These are phyloP conservation scores for Cutaneotrichosporon mucoides DNA, from an alignment of 1,284 basidiomycete genomes.

Conservation along the genomic window DNA sequence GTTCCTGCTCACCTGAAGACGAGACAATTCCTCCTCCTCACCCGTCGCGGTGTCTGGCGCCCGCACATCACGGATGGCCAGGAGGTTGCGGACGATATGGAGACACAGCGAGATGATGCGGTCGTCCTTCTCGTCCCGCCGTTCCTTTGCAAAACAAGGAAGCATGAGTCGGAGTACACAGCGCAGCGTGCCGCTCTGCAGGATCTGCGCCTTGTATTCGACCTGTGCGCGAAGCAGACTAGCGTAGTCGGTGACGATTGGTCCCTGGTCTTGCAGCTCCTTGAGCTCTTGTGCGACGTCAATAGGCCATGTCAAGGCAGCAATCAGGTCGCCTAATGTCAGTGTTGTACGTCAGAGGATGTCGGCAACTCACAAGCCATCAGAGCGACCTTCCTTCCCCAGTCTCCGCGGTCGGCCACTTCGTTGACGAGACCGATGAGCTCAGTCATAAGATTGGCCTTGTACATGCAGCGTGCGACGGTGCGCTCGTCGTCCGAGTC, in stretches of 20 bases:
- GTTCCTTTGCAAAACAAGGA: slow-evolving; percentile 61
- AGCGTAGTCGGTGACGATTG: slow-evolving; percentile 78
- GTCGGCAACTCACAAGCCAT: slow-evolving; percentile 57
- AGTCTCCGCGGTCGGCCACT: slow-evolving; percentile 63
- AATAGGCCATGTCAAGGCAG: slow-evolving; percentile 96
- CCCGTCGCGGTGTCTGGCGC: slow-evolving; percentile 63
- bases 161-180: slow-evolving; percentile 66
- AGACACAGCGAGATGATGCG: slow-evolving; percentile 84
- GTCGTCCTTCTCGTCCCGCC: slow-evolving; percentile 71
- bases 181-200: slow-evolving; percentile 57
- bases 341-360: background rate
- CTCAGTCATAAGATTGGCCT: slow-evolving; percentile 78
- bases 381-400: slow-evolving; percentile 65
- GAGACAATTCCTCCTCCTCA: slow-evolving; percentile 69
- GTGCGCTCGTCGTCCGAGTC: slow-evolving; percentile 92
- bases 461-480: slow-evolving; percentile 83
- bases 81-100: slow-evolving; percentile 81
- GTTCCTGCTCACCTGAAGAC: slow-evolving; percentile 57
- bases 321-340: slow-evolving; percentile 67
- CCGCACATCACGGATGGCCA: slow-evolving; percentile 78
- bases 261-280: slow-evolving; percentile 67
- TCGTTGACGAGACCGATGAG: slow-evolving; percentile 76
- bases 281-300: slow-evolving; percentile 86
- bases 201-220: slow-evolving; percentile 68
- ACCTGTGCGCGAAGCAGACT: slow-evolving; percentile 72